phyloP scores from a whole-genome alignment of 108 stramenopile genomes.

The Poteriospumella lacustris region DNA sequence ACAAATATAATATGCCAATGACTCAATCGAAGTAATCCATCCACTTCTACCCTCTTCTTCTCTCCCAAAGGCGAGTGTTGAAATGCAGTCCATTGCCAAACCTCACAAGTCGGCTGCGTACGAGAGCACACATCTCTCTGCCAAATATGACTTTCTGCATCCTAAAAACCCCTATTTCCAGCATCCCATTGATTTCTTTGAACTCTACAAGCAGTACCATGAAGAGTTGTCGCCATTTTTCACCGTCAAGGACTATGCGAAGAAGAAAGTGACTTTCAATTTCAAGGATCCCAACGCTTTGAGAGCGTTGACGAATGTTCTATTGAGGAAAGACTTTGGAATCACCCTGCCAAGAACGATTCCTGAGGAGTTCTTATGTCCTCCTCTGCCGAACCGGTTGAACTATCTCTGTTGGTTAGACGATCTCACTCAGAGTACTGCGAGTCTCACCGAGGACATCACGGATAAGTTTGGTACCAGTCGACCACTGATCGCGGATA shows the following conservation, averaged over 20 bases:
- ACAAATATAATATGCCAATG: no score
- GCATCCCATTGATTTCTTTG: background rate
- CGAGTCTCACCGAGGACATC: background rate
- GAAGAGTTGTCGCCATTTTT: background rate
- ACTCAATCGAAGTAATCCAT: no score
- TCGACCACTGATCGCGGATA: conserved; percentile 60
- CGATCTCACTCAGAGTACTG: conserved; percentile 40
- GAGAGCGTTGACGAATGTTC: conserved; percentile 65
- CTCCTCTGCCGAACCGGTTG: conserved; percentile 82
- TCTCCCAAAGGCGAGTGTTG: no score
- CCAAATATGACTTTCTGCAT: background rate
- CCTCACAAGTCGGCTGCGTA: no score
- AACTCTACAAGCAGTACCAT: background rate
- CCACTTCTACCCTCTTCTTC: no score
- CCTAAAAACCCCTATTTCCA: background rate
- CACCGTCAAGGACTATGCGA: background rate
- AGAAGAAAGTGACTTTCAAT: conserved; percentile 31
- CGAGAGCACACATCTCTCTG: background rate
- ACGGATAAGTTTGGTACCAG: no score
- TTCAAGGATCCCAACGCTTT: conserved; percentile 37
- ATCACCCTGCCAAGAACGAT: conserved; percentile 64
- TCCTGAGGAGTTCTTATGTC: conserved; percentile 70
- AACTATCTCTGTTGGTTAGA: conserved; percentile 78
- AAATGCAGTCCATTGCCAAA: no score
- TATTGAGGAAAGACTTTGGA: conserved; percentile 64